Evolutionary conservation across 2,329 filamentous ascomycete genomes (phyloP).

Genomic region (Monosporascus cannonballus): DNA sequence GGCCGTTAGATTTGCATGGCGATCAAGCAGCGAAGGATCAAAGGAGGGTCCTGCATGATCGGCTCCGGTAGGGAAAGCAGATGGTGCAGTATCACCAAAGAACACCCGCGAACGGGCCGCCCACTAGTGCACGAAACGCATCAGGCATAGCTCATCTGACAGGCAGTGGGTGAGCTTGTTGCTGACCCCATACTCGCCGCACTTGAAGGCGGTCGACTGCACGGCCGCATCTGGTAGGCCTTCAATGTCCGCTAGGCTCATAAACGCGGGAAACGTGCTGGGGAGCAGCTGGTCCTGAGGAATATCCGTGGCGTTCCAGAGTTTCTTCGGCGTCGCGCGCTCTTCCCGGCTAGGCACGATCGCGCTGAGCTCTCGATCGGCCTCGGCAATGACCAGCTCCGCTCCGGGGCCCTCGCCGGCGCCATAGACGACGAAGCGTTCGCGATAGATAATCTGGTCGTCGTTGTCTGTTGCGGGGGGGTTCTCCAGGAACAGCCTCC

Average conservation of each 20-base stretch:
- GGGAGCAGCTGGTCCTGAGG: slow-evolving; percentile 29
- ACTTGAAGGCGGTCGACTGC: slow-evolving; percentile 33
- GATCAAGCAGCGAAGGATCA: slow-evolving; percentile 33
- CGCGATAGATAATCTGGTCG: slow-evolving; percentile 30
- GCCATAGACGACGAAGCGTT: slow-evolving; percentile 36
- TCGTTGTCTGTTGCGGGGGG: slow-evolving; percentile 1
- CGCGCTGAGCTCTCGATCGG: slow-evolving; percentile 18
- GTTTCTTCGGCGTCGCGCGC: slow-evolving; percentile 15
- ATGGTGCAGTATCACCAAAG: not conserved
- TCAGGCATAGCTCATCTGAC: slow-evolving; percentile 36
- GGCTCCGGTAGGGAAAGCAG: not conserved
- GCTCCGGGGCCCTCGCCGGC: slow-evolving; percentile 34
- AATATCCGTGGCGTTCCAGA: slow-evolving; percentile 29
- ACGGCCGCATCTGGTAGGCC: slow-evolving; percentile 27
- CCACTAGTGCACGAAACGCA: slow-evolving; percentile 38
- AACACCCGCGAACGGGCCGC: slow-evolving; percentile 22
- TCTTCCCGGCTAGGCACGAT: slow-evolving; percentile 23
- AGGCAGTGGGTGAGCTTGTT: slow-evolving; percentile 38
- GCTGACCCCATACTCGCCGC: slow-evolving; percentile 34
- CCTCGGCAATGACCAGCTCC: slow-evolving; percentile 29
- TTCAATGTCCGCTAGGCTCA: slow-evolving; percentile 19
- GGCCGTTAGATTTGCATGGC: slow-evolving; percentile 20
- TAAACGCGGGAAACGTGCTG: slow-evolving; percentile 27
- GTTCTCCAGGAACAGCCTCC: slow-evolving; percentile 14
- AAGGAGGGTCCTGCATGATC: slow-evolving; percentile 26